phyloP scores from a whole-genome alignment of 768 basidiomycete species.

The Pulveroboletus sp. region DNA sequence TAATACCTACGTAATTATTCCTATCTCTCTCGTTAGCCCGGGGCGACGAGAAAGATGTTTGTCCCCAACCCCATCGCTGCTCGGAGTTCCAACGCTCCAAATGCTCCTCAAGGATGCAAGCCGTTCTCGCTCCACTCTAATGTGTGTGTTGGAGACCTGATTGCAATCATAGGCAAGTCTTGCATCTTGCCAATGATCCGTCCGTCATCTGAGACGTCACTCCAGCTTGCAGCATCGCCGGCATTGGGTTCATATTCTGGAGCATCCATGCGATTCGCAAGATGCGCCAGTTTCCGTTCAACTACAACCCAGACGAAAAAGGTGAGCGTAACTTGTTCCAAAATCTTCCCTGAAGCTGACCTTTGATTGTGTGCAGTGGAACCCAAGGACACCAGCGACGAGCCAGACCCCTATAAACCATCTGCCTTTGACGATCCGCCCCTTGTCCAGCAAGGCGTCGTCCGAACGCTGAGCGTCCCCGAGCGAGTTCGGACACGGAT shows the following conservation, averaged over 20 bases:
- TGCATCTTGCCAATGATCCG: too few relatives aligned
- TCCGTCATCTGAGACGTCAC: background rate
- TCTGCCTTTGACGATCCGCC: background rate
- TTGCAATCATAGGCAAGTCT: slow-evolving; percentile 22
- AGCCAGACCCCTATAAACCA: slow-evolving; percentile 4
- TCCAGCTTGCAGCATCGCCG: slow-evolving; percentile 16
- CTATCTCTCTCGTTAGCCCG: background rate
- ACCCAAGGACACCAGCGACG: background rate
- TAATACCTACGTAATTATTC: background rate
- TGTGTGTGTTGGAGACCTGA: slow-evolving; percentile 23
- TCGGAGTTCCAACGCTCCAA: background rate
- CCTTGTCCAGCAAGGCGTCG: slow-evolving; percentile 2
- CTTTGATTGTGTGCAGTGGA: background rate
- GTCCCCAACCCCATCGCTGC: background rate
- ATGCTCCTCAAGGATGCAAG: slow-evolving; percentile 6
- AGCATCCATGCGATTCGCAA: slow-evolving; percentile 19
- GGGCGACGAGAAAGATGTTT: slow-evolving; percentile 6
- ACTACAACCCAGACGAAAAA: background rate
- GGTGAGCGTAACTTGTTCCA: background rate
- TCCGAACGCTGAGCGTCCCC: slow-evolving; percentile 1
- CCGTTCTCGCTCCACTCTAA: slow-evolving; percentile 6
- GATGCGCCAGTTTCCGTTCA: slow-evolving; percentile 15
- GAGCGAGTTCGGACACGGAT: slow-evolving; percentile 12
- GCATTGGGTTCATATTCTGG: slow-evolving; percentile 19
- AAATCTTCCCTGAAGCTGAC: background rate